phyloP scores from a whole-genome alignment of 2,329 filamentous ascomycete genomes.

The Truncatella angustata region DNA sequence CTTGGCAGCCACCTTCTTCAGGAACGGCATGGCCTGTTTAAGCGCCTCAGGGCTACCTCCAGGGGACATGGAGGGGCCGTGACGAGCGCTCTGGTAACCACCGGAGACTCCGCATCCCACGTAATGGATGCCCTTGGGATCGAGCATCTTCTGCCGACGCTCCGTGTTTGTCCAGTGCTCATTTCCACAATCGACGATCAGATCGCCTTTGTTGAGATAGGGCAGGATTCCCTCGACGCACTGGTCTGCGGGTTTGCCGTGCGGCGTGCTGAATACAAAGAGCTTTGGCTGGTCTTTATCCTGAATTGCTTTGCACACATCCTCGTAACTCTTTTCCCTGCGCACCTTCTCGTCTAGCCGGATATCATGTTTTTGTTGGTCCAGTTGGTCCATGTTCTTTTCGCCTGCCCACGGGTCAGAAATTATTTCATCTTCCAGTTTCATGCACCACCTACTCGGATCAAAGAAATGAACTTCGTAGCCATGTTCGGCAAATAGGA shows the following conservation, averaged over 20 bases:
- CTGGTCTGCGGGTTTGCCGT: slow-evolving; percentile 38
- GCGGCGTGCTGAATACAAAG: slow-evolving; percentile 52
- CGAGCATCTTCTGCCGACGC: slow-evolving; percentile 56
- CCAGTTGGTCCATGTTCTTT: slow-evolving; percentile 42
- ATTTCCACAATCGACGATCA: slow-evolving; percentile 68
- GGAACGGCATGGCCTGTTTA: slow-evolving; percentile 57
- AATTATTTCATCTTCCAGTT: too few species aligned
- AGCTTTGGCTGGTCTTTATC: slow-evolving; percentile 38
- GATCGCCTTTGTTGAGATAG: slow-evolving; percentile 59
- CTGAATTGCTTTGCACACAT: slow-evolving; percentile 46
- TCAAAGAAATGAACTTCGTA: slow-evolving; percentile 55
- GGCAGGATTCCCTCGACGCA: slow-evolving; percentile 33
- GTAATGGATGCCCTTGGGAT: slow-evolving; percentile 58
- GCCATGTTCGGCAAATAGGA: slow-evolving; percentile 57
- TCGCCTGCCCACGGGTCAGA: slow-evolving; percentile 21
- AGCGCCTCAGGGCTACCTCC: slow-evolving; percentile 58
- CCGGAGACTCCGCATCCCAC: slow-evolving; percentile 68
- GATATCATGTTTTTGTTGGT: slow-evolving; percentile 30
- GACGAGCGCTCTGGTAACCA: slow-evolving; percentile 65
- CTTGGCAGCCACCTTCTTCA: slow-evolving; percentile 61
- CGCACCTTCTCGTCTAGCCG: slow-evolving; percentile 27
- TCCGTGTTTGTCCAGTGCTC: slow-evolving; percentile 67
- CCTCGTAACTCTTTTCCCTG: slow-evolving; percentile 41
- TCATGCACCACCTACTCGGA: slow-evolving; percentile 33
- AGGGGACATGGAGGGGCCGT: slow-evolving; percentile 66